A percentile compares a stretch with the other conserved stretches of the same genome.
Conservation (phyloP, 345 rosid species). For the Acer saccharum region DNA sequence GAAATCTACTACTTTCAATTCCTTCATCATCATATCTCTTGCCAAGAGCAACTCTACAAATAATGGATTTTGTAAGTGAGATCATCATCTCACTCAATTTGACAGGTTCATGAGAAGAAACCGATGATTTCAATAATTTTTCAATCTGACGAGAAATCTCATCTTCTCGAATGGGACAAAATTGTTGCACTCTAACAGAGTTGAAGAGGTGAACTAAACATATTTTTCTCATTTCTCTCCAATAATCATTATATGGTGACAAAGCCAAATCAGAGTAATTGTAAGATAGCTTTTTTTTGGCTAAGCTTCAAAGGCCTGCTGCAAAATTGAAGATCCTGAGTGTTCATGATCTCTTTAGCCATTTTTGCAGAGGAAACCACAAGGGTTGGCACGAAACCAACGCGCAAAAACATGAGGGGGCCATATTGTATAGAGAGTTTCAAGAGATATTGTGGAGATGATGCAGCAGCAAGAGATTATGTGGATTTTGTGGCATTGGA, state of each 20-base stretch:
- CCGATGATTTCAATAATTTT: slow-evolving; percentile 21
- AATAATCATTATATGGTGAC: slow-evolving; percentile 29
- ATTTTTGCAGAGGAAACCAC: slow-evolving; percentile 36
- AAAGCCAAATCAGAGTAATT: slow-evolving; percentile 33
- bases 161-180: slow-evolving; percentile 23
- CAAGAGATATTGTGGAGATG: slow-evolving; percentile 15
- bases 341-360: slow-evolving; percentile 29
- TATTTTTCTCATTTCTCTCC: slow-evolving; percentile 33
- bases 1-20: slow-evolving; percentile 25
- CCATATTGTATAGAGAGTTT: slow-evolving; percentile 33
- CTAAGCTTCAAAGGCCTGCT: slow-evolving; percentile 26
- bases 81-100: slow-evolving; percentile 32
- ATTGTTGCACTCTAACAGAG: slow-evolving; percentile 20
- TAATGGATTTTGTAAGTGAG: slow-evolving; percentile 24
- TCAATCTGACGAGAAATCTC: slow-evolving; percentile 29
- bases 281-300: slow-evolving; percentile 28
- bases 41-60: slow-evolving; percentile 43
- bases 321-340: slow-evolving; percentile 32
- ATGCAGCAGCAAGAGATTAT: too few relatives aligned
- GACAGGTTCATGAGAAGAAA: not conserved
- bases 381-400: slow-evolving; percentile 23
- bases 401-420: slow-evolving; percentile 31
- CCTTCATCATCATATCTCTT: slow-evolving; percentile 36
- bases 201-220: slow-evolving; percentile 31
- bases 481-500: too few relatives aligned